Evolutionary conservation across 83 land plant species (phyloP), one percentile per base, ranked within the genome.

Genomic region (Thuja plicata): DNA sequence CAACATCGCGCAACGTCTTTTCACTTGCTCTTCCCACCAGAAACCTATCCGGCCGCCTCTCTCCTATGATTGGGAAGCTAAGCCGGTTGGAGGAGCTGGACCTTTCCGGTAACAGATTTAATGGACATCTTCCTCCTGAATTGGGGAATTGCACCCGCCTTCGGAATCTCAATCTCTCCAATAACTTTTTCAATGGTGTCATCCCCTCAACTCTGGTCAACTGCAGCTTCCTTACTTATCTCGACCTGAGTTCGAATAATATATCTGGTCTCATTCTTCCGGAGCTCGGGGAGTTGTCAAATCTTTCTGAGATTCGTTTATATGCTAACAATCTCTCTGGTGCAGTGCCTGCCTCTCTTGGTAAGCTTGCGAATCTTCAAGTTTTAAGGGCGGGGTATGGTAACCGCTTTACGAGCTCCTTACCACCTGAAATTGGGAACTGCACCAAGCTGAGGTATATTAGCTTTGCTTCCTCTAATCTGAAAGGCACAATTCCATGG

Each of bases 321-420:
- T 89, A 95, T 11, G 4, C 2, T 10, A 92, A 92, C 76, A 77
- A 78, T 12, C 90, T 95, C 24, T 70, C 86, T 6, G 97, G 94
- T 1, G n/a, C 11, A 5, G 41, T 95, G 41, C 97, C 97, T 30
- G 38, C 84, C 17, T 90, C 97, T 10, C 32, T 95, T 32, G 85
- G 92, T 2, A 92, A 90, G 27, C 89, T 95, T 81, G 60, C 38
- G 12, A 76, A 76, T 32, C 40, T 32, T 76, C 79, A 32, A 13
- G 38, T 32, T 91, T 50, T 84, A 35, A 37, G 79, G 55, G 40
- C 85, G 90, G 24, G n/a, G 62, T 2, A 89, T 45, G 46, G 46
- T 30, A 94, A 93, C 60, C 48, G 7, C 8, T 90, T 94, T 5
- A 86, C 91, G 7, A 94, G 97, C n/a, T 77, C 89, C 21, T 88